Percentiles rank a stretch among this genome's conserved stretches.
Evolutionary conservation across 73 alveolate genomes (phyloP).

Genomic region (Uronychia setigera): DNA sequence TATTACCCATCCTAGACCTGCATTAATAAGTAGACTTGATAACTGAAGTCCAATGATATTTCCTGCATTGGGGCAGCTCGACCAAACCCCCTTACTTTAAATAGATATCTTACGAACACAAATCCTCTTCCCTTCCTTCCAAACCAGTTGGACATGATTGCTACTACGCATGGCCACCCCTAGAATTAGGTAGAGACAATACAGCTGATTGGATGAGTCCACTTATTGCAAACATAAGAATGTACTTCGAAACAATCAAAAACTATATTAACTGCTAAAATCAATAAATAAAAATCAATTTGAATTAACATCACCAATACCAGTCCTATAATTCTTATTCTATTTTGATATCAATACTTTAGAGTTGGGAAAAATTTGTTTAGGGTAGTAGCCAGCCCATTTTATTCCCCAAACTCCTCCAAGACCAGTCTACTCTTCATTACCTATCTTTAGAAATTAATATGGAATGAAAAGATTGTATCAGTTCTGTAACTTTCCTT

Average conservation of each 20-base stretch:
- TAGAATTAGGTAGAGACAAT: background rate
- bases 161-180: slow-evolving; percentile 76
- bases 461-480: no score
- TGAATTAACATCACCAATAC: no score
- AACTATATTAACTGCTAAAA: no score
- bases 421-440: background rate
- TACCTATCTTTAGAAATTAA: no score
- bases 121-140: slow-evolving; percentile 62
- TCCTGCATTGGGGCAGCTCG: slow-evolving; percentile 64
- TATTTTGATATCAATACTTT: no score
- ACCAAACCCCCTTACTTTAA: slow-evolving; percentile 46
- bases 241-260: no score
- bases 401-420: slow-evolving; percentile 28
- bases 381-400: slow-evolving; percentile 21
- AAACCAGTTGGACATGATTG: slow-evolving; percentile 78
- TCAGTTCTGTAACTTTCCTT: no score
- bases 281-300: no score
- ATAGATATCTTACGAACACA: slow-evolving; percentile 1
- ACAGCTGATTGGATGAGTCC: slow-evolving; percentile 65
- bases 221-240: slow-evolving; percentile 51
- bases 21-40: slow-evolving; percentile 17
- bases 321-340: no score
- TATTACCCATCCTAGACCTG: background rate
- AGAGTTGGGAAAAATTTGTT: no score
- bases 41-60: slow-evolving; percentile 60